Evolutionary conservation across 192 early-diverging fungal species (phyloP), one percentile per base, ranked within the genome.

Genomic region (Chytriomyces hyalinus): DNA sequence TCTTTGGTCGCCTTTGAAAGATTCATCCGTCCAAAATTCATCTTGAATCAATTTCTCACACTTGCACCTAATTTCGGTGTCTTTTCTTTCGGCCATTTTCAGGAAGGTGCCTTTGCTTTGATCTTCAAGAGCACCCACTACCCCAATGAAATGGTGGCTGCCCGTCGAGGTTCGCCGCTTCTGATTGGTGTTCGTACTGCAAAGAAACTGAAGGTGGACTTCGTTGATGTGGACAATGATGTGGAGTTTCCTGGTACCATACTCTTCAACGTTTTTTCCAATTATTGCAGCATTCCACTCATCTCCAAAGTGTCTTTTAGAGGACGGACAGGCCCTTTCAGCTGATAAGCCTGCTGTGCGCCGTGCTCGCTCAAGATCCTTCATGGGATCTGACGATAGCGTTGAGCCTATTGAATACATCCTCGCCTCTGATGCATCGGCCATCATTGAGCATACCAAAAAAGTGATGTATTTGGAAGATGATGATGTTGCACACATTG

Each of bases 381-480:
- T 91, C 84, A 78, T 91, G 67, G 83, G 87, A 48, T 88, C 89
- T 10, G 84, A 89, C 48, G 87, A 84, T 13, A 75, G 82, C 15
- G 85, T 85, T 36, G 61, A 83, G 73, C 90, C 88, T 24, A 83
- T 91, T 45, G 90, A 91, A 73, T 91, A 86, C 80, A 86, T 91
- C 69, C 68, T 91, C 7, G 90, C 90, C 6, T 90, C 88, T 17
- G 90, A 91, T 77, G 86, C 90, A 6, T 86, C 85, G 36, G 90
- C 90, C n/a, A 87, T 91, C 50, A 87, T 90, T 70, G 90, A 91
- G 81, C 90, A 91, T 84, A 91, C 90, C 64, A 91, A 91, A 77
- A 87, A 84, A 64, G 88, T 91, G 13, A 76, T 91, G 49, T 90
- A 90, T 81, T 80, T 91, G 36, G 90, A 91, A 73, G 90, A 91